A percentile compares a stretch with the other conserved stretches of the same genome.
These are phyloP conservation scores for Sugiyamaella boreocaroliniensis DNA, from an alignment of 805 yeast genomes.

Conservation along the genomic window DNA sequence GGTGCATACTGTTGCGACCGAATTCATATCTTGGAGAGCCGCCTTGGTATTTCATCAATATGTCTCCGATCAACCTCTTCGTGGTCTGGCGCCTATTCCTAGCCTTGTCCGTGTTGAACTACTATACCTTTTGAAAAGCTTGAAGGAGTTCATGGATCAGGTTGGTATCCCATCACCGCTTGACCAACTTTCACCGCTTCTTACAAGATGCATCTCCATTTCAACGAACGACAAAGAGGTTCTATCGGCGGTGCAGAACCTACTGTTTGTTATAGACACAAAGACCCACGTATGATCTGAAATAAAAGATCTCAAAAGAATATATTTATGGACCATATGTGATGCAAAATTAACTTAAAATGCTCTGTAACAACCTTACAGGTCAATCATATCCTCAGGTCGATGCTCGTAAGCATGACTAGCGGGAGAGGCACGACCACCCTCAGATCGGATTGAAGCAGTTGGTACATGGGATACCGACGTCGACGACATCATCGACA, in stretches of 20 bases:
- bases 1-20: constrained; percentile 27
- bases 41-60: constrained; percentile 58
- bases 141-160: constrained; percentile 6
- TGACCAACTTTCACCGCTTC: constrained; percentile 8
- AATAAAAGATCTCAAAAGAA: neutral
- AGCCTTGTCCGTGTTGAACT: constrained; percentile 61
- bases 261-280: constrained; percentile 1
- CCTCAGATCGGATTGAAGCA: neutral
- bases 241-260: constrained; percentile 3
- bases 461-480: neutral
- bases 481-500: constrained; percentile 7
- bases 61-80: constrained; percentile 53
- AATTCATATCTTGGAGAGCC: constrained; percentile 50
- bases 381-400: neutral
- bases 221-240: constrained; percentile 5
- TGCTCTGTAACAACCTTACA: neutral
- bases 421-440: neutral
- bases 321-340: neutral
- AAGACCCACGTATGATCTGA: neutral
- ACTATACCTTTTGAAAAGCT: constrained; percentile 19
- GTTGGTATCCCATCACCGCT: neutral
- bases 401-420: neutral
- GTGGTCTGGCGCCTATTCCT: constrained; percentile 60
- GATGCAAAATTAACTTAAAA: neutral
- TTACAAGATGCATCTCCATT: constrained; percentile 9